These are phyloP conservation scores for Saccharomyces kudriavzevii DNA, from an alignment of 805 yeast genomes.

Conservation along the genomic window DNA sequence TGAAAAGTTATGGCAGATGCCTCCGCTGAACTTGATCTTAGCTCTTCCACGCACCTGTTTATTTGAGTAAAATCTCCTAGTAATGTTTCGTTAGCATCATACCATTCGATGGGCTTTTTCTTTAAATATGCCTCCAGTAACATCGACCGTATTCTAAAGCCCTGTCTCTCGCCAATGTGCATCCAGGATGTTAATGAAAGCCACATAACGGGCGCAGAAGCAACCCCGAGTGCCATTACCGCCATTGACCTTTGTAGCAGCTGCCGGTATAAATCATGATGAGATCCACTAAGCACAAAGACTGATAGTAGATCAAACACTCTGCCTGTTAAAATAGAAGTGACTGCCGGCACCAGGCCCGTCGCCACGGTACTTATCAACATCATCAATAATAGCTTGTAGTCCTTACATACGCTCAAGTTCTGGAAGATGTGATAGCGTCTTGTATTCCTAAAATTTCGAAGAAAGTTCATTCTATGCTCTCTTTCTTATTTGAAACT, in stretches of 20 bases:
- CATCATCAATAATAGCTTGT: slow-evolving; percentile 22
- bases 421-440: slow-evolving; percentile 1
- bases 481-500: background rate
- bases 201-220: slow-evolving; percentile 41
- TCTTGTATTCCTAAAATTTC: background rate
- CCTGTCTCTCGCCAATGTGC: slow-evolving; percentile 65
- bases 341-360: slow-evolving; percentile 53
- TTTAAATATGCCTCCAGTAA: slow-evolving; percentile 39
- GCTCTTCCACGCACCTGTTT: slow-evolving; percentile 68
- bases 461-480: background rate
- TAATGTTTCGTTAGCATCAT: slow-evolving; percentile 46
- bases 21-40: slow-evolving; percentile 60
- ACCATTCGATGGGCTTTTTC: slow-evolving; percentile 48
- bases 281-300: slow-evolving; percentile 15
- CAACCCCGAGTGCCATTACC: slow-evolving; percentile 41
- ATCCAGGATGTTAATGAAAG: slow-evolving; percentile 54
- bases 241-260: slow-evolving; percentile 35
- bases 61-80: slow-evolving; percentile 59
- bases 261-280: slow-evolving; percentile 17
- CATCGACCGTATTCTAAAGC: slow-evolving; percentile 42
- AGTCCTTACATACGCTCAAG: background rate
- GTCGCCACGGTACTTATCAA: slow-evolving; percentile 37
- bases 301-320: slow-evolving; percentile 43
- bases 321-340: slow-evolving; percentile 58
- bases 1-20: slow-evolving; percentile 51